Percentiles rank a stretch among this genome's conserved stretches.
Evolutionary conservation across 768 basidiomycete species (phyloP).

Genomic region (Tylopilus plumbeoviolaceoides): DNA sequence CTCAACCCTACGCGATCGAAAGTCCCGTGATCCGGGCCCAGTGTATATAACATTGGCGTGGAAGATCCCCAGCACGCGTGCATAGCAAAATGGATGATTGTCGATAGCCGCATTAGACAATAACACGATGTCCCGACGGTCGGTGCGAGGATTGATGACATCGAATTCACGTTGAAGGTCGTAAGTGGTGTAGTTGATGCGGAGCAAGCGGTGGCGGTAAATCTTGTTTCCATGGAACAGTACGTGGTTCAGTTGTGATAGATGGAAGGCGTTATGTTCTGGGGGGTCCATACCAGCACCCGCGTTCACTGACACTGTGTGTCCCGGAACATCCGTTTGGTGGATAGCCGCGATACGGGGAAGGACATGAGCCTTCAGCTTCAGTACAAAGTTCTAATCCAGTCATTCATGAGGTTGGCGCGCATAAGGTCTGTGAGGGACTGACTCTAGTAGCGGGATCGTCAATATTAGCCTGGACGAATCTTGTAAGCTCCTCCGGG

Average conservation of each 20-base stretch:
- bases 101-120: too few species aligned
- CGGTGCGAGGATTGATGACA: neutral
- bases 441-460: neutral
- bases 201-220: neutral
- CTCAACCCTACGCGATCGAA: neutral
- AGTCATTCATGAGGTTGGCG: neutral
- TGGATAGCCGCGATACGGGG: too few species aligned
- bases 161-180: neutral
- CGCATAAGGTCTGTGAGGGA: neutral
- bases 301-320: too few species aligned
- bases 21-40: neutral
- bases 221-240: neutral
- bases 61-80: neutral
- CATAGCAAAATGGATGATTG: too few species aligned
- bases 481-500: neutral
- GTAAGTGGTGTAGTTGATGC: neutral
- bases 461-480: neutral
- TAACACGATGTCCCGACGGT: too few species aligned
- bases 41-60: slow-evolving; percentile 1
- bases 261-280: too few species aligned
- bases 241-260: neutral
- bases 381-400: neutral
- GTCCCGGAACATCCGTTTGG: too few species aligned
- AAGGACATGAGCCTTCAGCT: too few species aligned
- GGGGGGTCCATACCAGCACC: too few species aligned